These are phyloP conservation scores for Cicer yamashitae DNA, from an alignment of 306 rosid genomes.

Conservation along the genomic window DNA sequence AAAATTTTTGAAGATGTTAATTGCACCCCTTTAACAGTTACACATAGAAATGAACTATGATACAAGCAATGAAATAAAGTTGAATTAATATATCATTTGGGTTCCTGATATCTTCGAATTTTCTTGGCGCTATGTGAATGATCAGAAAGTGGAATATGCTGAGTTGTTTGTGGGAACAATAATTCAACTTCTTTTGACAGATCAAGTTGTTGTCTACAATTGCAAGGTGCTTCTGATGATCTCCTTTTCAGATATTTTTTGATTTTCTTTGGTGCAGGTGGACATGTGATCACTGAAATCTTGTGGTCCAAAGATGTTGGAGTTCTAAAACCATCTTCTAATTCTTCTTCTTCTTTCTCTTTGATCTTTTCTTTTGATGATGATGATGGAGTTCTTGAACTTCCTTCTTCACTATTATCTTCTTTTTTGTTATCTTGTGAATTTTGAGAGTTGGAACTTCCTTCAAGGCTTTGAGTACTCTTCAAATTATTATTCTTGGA, in stretches of 20 bases:
- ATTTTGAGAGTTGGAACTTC: constrained; percentile 13
- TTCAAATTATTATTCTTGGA: constrained; percentile 10
- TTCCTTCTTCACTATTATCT: constrained; percentile 6
- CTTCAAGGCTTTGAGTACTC: constrained; percentile 22
- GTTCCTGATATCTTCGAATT: constrained; percentile 44
- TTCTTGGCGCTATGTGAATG: constrained; percentile 47
- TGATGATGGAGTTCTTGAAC: background rate
- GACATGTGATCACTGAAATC: constrained; percentile 61
- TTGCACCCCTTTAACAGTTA: constrained; percentile 16
- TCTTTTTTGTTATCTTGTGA: constrained; percentile 2
- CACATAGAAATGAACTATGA: background rate
- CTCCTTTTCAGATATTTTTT: constrained; percentile 51
- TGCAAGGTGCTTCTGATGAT: background rate
- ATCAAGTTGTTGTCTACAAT: constrained; percentile 47
- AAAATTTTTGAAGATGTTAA: constrained; percentile 28
- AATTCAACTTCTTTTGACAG: constrained; percentile 53
- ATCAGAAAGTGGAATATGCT: constrained; percentile 26
- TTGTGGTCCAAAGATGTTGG: constrained; percentile 64
- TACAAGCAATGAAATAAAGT: background rate
- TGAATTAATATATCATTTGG: constrained; percentile 4
- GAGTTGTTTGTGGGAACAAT: constrained; percentile 44
- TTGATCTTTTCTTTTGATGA: background rate
- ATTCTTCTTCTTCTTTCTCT: constrained; percentile 17
- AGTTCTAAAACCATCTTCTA: constrained; percentile 73
- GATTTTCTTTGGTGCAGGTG: constrained; percentile 66